Conservation (phyloP, 129 eudicot species). For the Lactuca saligna region DNA sequence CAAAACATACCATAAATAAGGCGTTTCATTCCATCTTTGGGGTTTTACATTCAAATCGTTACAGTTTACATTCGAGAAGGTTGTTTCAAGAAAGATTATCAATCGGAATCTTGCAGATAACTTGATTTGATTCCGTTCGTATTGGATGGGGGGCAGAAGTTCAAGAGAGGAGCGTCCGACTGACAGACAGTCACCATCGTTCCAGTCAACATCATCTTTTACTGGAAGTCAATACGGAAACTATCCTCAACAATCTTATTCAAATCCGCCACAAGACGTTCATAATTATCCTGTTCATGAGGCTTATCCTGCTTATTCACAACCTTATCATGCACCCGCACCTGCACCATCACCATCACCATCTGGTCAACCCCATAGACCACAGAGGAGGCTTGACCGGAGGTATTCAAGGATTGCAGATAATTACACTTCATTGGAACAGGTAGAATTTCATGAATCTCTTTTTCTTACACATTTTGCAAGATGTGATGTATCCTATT, state of each 20-base stretch:
- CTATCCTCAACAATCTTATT: constrained; percentile 38
- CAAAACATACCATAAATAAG: background rate
- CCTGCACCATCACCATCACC: constrained; percentile 30
- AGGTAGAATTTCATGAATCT: constrained; percentile 46
- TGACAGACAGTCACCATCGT: constrained; percentile 41
- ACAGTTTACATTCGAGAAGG: background rate
- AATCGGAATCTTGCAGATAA: constrained; percentile 23
- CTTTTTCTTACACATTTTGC: constrained; percentile 4
- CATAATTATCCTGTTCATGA: constrained; percentile 52
- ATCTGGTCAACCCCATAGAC: constrained; percentile 41
- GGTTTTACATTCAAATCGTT: constrained; percentile 7
- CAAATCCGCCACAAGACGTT: constrained; percentile 41
- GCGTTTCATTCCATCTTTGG: background rate
- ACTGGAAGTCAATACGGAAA: constrained; percentile 49
- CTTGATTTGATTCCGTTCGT: constrained; percentile 12
- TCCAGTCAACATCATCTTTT: constrained; percentile 45
- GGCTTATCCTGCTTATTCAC: constrained; percentile 53
- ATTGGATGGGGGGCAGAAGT: constrained; percentile 62
- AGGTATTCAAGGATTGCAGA: constrained; percentile 92
- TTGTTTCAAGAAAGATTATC: background rate
- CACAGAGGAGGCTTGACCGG: constrained; percentile 66
- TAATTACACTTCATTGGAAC: constrained; percentile 78
- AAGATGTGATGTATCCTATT: constrained; percentile 7
- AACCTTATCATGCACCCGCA: constrained; percentile 39
- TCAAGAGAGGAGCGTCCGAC: constrained; percentile 49